These are phyloP conservation scores for Metarhizium guizhouense DNA, from an alignment of 2,329 filamentous ascomycete species.

Conservation along the genomic window DNA sequence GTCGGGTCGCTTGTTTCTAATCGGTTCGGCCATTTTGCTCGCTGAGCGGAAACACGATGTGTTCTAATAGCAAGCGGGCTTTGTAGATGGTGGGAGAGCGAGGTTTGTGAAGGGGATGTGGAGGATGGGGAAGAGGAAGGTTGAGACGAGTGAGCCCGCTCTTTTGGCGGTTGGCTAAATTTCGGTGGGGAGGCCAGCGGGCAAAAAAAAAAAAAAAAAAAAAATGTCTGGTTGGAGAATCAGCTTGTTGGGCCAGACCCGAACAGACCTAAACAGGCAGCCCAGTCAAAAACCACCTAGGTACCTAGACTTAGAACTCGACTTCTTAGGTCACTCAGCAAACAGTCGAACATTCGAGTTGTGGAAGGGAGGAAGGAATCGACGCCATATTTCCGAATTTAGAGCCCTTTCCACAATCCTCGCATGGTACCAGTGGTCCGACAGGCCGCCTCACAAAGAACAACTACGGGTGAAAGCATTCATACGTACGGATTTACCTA, in stretches of 20 bases:
- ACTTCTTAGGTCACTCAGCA: too few species aligned
- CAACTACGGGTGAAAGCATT: too few species aligned
- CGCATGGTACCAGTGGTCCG: too few species aligned
- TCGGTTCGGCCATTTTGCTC: conserved; percentile 51
- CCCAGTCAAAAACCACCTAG: too few species aligned
- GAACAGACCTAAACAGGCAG: not conserved
- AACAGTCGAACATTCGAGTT: too few species aligned
- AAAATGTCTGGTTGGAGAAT: conserved; percentile 22
- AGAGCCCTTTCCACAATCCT: too few species aligned
- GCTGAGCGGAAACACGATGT: conserved; percentile 9
- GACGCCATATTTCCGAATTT: too few species aligned
- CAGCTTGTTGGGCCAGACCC: conserved; percentile 21
- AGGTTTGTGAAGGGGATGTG: conserved; percentile 16
- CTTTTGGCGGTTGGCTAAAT: conserved; percentile 28
- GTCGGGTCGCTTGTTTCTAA: conserved; percentile 54
- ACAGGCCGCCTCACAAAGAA: too few species aligned
- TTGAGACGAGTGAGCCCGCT: conserved; percentile 20
- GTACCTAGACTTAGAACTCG: too few species aligned
- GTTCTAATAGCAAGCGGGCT: conserved; percentile 10
- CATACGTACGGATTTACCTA: too few species aligned
- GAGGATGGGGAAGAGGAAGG: conserved; percentile 21
- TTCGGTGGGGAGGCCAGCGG: conserved; percentile 28
- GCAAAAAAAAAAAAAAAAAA: conserved; percentile 16
- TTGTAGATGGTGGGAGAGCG: conserved; percentile 18
- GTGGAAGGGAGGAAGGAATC: too few species aligned